Conservation (phyloP, 768 basidiomycete species). For the Podaxis carcinomalis region DNA sequence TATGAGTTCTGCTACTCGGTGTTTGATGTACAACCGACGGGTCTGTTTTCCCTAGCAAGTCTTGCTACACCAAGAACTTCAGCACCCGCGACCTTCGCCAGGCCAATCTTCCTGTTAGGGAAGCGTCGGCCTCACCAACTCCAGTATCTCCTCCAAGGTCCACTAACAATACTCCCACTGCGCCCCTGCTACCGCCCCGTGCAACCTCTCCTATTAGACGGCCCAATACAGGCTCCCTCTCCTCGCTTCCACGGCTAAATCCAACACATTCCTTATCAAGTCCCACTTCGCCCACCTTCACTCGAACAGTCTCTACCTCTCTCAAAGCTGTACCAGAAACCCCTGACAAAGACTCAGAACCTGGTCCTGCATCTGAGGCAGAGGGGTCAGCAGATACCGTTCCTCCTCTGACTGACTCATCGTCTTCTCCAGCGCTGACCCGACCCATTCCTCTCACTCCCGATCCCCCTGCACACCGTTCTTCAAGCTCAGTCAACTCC, state of each 20-base stretch:
- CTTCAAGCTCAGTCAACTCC: not conserved
- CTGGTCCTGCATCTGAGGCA: not conserved
- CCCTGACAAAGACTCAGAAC: not conserved
- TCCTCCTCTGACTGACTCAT: not conserved
- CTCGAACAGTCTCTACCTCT: conserved; percentile 14
- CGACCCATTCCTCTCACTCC: not conserved
- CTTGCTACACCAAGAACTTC: conserved; percentile 76
- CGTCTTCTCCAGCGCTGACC: not conserved
- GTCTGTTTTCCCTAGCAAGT: conserved; percentile 50
- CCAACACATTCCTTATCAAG: conserved; percentile 27
- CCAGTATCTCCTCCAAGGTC: conserved; percentile 24
- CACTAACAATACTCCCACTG: conserved; percentile 15
- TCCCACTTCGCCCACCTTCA: conserved; percentile 29
- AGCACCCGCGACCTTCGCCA: conserved; percentile 72
- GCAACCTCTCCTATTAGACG: conserved; percentile 14
- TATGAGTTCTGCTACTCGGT: conserved; percentile 18
- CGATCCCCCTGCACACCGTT: not conserved
- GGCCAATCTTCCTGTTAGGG: conserved; percentile 55
- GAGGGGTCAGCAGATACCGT: not conserved
- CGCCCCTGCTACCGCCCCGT: conserved; percentile 27
- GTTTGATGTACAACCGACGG: not conserved
- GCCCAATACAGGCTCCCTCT: conserved; percentile 1
- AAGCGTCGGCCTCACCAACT: conserved; percentile 1
- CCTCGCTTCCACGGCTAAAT: conserved; percentile 21
- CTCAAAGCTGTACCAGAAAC: not conserved